Evolutionary conservation across 805 yeast species (phyloP).

Genomic region (Kregervanrija fluxuum): DNA sequence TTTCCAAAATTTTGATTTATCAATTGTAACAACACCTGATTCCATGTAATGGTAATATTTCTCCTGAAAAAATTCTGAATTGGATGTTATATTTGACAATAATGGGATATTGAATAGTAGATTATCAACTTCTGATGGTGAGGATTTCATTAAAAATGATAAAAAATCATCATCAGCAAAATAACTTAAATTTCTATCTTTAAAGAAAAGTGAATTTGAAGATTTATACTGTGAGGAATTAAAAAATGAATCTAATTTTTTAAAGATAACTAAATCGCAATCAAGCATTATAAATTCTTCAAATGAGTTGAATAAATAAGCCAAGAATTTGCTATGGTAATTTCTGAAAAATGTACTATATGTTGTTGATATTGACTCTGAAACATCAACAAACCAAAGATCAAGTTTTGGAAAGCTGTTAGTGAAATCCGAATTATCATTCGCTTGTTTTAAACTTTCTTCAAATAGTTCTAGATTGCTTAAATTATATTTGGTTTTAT

Average conservation of each 20-base stretch:
- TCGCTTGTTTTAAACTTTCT: background rate
- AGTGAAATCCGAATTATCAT: slow-evolving; percentile 8
- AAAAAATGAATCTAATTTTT: slow-evolving; percentile 31
- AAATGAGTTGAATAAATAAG: slow-evolving; percentile 51
- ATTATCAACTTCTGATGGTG: slow-evolving; percentile 36
- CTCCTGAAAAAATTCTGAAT: slow-evolving; percentile 32
- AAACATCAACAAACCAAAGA: slow-evolving; percentile 25
- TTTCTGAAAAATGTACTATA: slow-evolving; percentile 15
- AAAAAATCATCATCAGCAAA: too few relatives aligned
- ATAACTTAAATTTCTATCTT: slow-evolving; percentile 30
- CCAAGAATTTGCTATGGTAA: slow-evolving; percentile 39
- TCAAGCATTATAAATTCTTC: slow-evolving; percentile 44
- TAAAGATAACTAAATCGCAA: slow-evolving; percentile 38
- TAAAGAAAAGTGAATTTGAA: slow-evolving; percentile 39
- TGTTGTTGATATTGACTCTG: slow-evolving; percentile 10
- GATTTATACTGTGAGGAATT: slow-evolving; percentile 27
- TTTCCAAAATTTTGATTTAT: slow-evolving; percentile 39
- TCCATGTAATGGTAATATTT: slow-evolving; percentile 38
- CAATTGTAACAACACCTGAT: slow-evolving; percentile 39
- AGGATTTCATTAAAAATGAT: slow-evolving; percentile 35
- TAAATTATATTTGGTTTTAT: too few relatives aligned
- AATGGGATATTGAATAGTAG: slow-evolving; percentile 29
- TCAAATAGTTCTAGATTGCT: slow-evolving; percentile 15
- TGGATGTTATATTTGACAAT: slow-evolving; percentile 27
- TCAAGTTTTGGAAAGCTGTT: slow-evolving; percentile 23